Percentiles rank a stretch among this genome's conserved stretches.
Conservation (phyloP, 768 basidiomycete genomes). For the Lanmaoa rubissima region DNA sequence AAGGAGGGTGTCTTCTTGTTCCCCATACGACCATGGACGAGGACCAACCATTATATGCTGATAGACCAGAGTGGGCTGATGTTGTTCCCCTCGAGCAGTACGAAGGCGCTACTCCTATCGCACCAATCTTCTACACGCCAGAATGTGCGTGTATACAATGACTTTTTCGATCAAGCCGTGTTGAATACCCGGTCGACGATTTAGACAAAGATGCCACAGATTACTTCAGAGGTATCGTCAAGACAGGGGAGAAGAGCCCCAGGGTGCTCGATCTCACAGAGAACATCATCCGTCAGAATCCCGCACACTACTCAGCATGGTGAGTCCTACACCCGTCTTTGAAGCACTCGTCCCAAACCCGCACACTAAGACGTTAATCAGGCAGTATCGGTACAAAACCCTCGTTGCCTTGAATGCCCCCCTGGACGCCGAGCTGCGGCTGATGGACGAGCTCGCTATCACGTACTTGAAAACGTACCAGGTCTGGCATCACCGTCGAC, state of each 20-base stretch:
- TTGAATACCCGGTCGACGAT: slow-evolving; percentile 6
- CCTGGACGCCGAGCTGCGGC: slow-evolving; percentile 70
- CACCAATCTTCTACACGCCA: slow-evolving; percentile 86
- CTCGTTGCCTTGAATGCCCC: slow-evolving; percentile 64
- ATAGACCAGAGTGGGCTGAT: slow-evolving; percentile 77
- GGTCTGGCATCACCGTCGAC: slow-evolving; percentile 92
- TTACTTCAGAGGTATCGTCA: slow-evolving; percentile 86
- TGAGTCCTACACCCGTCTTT: slow-evolving; percentile 34
- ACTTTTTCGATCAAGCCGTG: slow-evolving; percentile 1
- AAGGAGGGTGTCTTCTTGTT: background rate
- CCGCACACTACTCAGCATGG: slow-evolving; percentile 98
- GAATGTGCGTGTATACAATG: slow-evolving; percentile 63
- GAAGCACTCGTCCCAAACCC: background rate
- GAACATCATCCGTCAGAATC: slow-evolving; percentile 84
- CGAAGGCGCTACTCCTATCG: slow-evolving; percentile 74
- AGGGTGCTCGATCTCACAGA: slow-evolving; percentile 88
- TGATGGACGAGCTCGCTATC: slow-evolving; percentile 87
- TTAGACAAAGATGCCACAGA: slow-evolving; percentile 90
- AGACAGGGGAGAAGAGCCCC: slow-evolving; percentile 71
- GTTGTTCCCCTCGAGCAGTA: slow-evolving; percentile 78
- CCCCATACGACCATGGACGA: slow-evolving; percentile 10
- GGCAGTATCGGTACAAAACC: slow-evolving; percentile 95
- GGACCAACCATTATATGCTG: slow-evolving; percentile 45
- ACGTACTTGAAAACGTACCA: slow-evolving; percentile 93
- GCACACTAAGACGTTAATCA: slow-evolving; percentile 29